phyloP scores from a whole-genome alignment of 2,329 filamentous ascomycete species.

The Talaromyces piceae region DNA sequence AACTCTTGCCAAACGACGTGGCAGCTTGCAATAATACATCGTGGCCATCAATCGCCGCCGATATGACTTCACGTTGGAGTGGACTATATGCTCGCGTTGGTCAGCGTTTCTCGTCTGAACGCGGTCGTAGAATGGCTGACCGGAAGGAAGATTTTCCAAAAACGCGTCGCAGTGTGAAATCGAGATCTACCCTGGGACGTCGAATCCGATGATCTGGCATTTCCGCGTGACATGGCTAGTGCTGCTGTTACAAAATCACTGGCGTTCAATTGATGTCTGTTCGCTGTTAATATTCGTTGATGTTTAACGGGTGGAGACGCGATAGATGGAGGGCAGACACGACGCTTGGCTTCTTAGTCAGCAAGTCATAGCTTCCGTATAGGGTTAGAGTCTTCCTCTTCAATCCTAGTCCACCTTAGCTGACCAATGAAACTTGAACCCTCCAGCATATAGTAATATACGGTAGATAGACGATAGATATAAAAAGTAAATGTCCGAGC shows the following conservation, averaged over 20 bases:
- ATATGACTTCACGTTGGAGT: conserved; percentile 79
- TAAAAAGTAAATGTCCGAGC: too few species aligned
- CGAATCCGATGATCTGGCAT: conserved; percentile 19
- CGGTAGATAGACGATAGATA: too few species aligned
- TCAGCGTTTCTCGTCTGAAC: neutral
- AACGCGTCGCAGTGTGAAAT: conserved; percentile 65
- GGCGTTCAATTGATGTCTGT: neutral
- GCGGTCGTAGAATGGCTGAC: conserved; percentile 36
- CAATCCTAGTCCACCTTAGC: too few species aligned
- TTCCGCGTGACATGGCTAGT: conserved; percentile 18
- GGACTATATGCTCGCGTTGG: conserved; percentile 50
- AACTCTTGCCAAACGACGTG: conserved; percentile 72
- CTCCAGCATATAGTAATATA: too few species aligned
- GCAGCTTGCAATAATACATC: conserved; percentile 89
- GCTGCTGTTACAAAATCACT: neutral
- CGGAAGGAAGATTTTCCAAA: conserved; percentile 70
- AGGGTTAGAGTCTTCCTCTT: too few species aligned
- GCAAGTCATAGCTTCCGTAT: too few species aligned
- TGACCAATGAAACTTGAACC: too few species aligned
- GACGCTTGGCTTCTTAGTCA: too few species aligned
- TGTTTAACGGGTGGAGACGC: too few species aligned
- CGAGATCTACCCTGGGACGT: conserved; percentile 50
- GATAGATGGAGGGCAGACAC: too few species aligned
- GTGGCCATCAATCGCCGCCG: conserved; percentile 68
- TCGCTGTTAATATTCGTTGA: neutral